Conservation (phyloP, 1,139 yeast species). For the Kazachstania sp. region DNA sequence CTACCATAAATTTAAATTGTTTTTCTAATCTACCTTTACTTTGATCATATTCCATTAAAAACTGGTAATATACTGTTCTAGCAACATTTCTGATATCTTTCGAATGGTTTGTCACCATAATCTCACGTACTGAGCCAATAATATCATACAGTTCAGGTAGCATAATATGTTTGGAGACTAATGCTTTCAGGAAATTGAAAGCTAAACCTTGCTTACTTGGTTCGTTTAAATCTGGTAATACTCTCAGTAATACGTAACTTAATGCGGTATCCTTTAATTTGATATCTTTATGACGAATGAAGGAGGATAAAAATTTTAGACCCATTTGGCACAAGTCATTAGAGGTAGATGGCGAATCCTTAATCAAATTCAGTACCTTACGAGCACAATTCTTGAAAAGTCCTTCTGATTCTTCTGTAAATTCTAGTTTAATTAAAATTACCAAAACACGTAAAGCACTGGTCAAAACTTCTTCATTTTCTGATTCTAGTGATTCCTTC, state of each 20-base stretch:
- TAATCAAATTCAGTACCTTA: slow-evolving; percentile 56
- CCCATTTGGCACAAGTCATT: slow-evolving; percentile 75
- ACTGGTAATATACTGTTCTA: slow-evolving; percentile 74
- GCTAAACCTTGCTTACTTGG: slow-evolving; percentile 86
- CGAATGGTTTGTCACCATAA: slow-evolving; percentile 87
- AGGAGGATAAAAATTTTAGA: slow-evolving; percentile 62
- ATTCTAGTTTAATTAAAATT: slow-evolving; percentile 52
- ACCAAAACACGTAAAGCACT: slow-evolving; percentile 60
- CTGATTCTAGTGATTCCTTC: slow-evolving; percentile 50
- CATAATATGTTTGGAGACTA: slow-evolving; percentile 62
- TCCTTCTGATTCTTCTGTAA: slow-evolving; percentile 46
- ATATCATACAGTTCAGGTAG: slow-evolving; percentile 86
- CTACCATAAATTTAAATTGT: slow-evolving; percentile 75
- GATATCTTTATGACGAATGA: slow-evolving; percentile 63
- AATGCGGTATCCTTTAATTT: slow-evolving; percentile 63
- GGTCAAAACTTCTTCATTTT: slow-evolving; percentile 66
- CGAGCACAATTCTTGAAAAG: slow-evolving; percentile 52
- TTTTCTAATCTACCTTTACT: slow-evolving; percentile 78
- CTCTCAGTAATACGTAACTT: slow-evolving; percentile 63
- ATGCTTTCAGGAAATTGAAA: slow-evolving; percentile 69
- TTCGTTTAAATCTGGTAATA: slow-evolving; percentile 85
- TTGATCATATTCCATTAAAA: slow-evolving; percentile 90
- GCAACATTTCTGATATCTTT: slow-evolving; percentile 79
- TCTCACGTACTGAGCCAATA: slow-evolving; percentile 71
- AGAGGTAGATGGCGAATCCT: slow-evolving; percentile 70